Evolutionary conservation across 2,329 filamentous ascomycete genomes (phyloP), one percentile per base, ranked within the genome.

Genomic region (Penicillium polonicum): DNA sequence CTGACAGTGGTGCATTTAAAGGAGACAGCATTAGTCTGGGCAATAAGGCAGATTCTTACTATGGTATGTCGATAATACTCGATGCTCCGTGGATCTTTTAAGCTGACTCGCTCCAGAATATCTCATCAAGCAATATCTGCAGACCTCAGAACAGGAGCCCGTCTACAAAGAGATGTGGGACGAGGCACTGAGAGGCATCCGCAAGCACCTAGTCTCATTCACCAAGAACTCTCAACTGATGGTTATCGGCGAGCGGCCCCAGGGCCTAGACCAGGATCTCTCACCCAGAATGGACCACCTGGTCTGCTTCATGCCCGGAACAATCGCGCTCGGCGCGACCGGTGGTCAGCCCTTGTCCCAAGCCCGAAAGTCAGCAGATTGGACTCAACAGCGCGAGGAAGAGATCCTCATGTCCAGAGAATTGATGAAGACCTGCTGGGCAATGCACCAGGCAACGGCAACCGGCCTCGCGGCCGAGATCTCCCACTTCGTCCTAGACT

Each of bases 391-490:
- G 71, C 87, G 95, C 67, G 92, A 96, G 58, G 88, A 89, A 60
- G 91, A 97, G 72, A 92, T 99, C 79, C 78, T 85, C 60, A 85
- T 99, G 29, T 92, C 94, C 1, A 86, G 86, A 63, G 93, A 99
- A 78, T 81, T 99, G 56, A 97, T 90, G 81, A 93, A 96, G 60
- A 97, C 94, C 1, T 99, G 94, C 81, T 97, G 93, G 90, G 92
- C 90, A 69, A 99, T 95, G 86, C 99, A 99, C 79, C 89, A 91
- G 71, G 88, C 83, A 67, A 97, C 92, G 70, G 85, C 87, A 9
- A 97, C 94, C 0, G 93, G 92, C 0, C 84, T 99, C n/a, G 92
- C 94, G 0, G 88, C 90, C 0, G 94, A 99, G 76, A 99, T 99
- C 69, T 90, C 91, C 0, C 90, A 96, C 76, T 99, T 99, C 76